Base-by-base conservation (phyloP, 2,329 filamentous ascomycete species). In the Mariannaea elegans region DNA sequence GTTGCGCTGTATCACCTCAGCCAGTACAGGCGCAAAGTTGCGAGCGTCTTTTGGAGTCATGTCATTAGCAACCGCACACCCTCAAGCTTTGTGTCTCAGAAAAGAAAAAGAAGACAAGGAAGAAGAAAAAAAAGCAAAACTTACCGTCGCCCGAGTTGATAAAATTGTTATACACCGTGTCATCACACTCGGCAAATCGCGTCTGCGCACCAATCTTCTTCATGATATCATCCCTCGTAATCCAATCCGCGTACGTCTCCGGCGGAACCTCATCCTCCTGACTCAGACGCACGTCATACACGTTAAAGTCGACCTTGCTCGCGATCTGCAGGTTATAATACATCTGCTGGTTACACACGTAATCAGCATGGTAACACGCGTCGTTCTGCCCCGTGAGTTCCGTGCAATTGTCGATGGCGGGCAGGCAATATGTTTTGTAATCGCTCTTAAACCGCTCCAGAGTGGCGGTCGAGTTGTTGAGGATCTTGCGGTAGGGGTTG, bases 201-300 rank as follows among this genome's bases (percentile, higher is more conserved):
- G 69, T 69, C 9, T 47, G 64, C 10, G 69, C 69, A 12, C 69
- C 69, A 56, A 71, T 71, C 16, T 62, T 59, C 18, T 66, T 51
- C 65, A 69, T 69, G 1, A 71, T 47, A 7, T 71, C 69, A 2
- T 58, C 48, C 21, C 67, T 51, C 1, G 65, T 70, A n/a, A 71
- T 48, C 19, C 68, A 71, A 23, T 69, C 57, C 2, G 66, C 23
- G 24, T 66, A 71, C 3, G 49, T 70, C 54, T 71, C 67, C 1
- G 69, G 69, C 21, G 69, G 69, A 13, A 56, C 61, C 14, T 62
- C 65, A 23, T 63, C 65, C 9, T 56, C 47, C n/a, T 41, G 51
- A 13, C 62, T 67, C 7, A 77, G 64, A 4, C 81, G 75, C 19
- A 84, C 72, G 54, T 84, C 82, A 61, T 84, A 84, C 13, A 82